phyloP scores from a whole-genome alignment of 768 basidiomycete species.

The Russula emetica region DNA sequence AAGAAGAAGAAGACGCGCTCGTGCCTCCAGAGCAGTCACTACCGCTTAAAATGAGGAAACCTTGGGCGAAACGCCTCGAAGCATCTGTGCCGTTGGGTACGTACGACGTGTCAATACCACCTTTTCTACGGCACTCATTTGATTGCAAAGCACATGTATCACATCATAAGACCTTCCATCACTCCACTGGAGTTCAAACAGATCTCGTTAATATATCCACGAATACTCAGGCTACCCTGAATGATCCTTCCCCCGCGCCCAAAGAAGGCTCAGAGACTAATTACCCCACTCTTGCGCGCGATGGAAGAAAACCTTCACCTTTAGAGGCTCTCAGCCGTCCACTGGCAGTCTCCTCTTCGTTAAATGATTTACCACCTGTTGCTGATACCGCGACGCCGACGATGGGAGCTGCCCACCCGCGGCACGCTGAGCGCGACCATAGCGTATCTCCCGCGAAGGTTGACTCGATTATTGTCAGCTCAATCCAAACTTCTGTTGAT shows the following conservation, averaged over 20 bases:
- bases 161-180: slow-evolving; percentile 26
- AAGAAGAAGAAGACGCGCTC: slow-evolving; percentile 40
- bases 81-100: slow-evolving; percentile 24
- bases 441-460: slow-evolving; percentile 63
- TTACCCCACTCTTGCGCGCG: background rate
- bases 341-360: background rate
- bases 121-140: slow-evolving; percentile 7
- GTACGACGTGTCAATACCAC: background rate
- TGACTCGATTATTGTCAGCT: slow-evolving; percentile 44
- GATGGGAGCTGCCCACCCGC: slow-evolving; percentile 4
- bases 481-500: slow-evolving; percentile 30
- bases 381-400: background rate
- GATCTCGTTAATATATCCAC: slow-evolving; percentile 29
- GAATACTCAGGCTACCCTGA: slow-evolving; percentile 20
- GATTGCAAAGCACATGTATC: slow-evolving; percentile 7
- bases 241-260: background rate
- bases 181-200: slow-evolving; percentile 47
- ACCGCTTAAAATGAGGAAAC: slow-evolving; percentile 62
- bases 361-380: background rate
- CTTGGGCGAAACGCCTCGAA: slow-evolving; percentile 51
- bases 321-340: background rate
- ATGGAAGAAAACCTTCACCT: background rate
- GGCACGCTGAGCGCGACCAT: slow-evolving; percentile 37
- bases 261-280: background rate
- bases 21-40: slow-evolving; percentile 39